Evolutionary conservation across 2,329 filamentous ascomycete genomes (phyloP), one percentile per base, ranked within the genome.

Genomic region (Aspergillus cejpii): DNA sequence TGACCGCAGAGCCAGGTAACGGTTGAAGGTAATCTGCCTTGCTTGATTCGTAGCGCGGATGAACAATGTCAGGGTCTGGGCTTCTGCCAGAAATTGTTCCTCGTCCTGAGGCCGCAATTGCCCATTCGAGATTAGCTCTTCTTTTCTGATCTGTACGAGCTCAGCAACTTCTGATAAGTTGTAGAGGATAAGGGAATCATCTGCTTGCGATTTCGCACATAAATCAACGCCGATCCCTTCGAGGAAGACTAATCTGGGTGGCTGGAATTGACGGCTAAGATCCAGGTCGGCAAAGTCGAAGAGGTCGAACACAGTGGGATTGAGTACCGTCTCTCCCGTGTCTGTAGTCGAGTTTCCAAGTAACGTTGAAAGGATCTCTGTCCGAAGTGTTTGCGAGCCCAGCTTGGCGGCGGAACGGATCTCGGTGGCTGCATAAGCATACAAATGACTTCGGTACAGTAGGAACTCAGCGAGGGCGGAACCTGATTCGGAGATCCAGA

Each of bases 361-460:
- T n/a, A 97, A 72, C 0, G 87, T 72, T 3, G 75, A 75, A 26
- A 81, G 66, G 3, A 86, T 79, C 5, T 81, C 76, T 44, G 81
- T 73, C 62, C 87, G 86, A 41, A 85, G 71, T 23, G 82, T 81
- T 2, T 86, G 83, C 51, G 84, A 80, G 39, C 81, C 78, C 47
- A 81, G 77, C 50, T 84, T 83, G 1, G 84, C 79, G 27, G 89
- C 81, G 47, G 83, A 79, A 56, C 88, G 87, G 28, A 98, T 77
- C 63, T 97, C 91, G 48, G 86, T 82, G 11, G 86, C 83, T 26
- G 88, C 81, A 60, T 96, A 97, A 58, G 94, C 87, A 50, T 94
- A 79, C 29, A 87, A 78, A 57, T 87, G 80, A 41, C 86, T 82
- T 44, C 94, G 81, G 47, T 87, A 77, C 10, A 80, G 76, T 37